Base-by-base conservation (phyloP, 1,139 yeast genomes). In the Lodderomyces margitis region DNA sequence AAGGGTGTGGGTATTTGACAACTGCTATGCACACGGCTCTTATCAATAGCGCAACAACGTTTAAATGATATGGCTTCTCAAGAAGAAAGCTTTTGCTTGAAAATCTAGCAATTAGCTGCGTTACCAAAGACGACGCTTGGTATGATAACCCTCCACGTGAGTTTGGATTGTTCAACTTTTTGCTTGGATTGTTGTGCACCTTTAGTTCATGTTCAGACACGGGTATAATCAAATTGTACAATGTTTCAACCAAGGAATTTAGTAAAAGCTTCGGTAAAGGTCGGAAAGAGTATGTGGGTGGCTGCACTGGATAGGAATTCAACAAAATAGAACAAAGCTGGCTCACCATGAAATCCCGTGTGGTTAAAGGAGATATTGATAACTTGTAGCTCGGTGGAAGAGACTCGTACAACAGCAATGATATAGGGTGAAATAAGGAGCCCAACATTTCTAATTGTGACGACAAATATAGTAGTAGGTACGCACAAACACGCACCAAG, bases 221-320 rank as follows among this genome's bases (percentile, higher is more conserved):
- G 14, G 77, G 62, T 0, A 85, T 78, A 10, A 83, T 62, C 39
- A 82, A 54, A 52, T 85, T 84, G 58, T 81, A 82, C 5, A 83
- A 54, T 32, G 76, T 65, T 53, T 83, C 86, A 36, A 75, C 73
- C 35, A 80, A 58, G 3, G 79, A 74, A 30, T 39, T 45, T 11
- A 52, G 36, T 4, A 46, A n/a, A 25, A 42, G 20, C 28, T 44
- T 46, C 15, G 51, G 46, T 9, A 42, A 21, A 3, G 43, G 41
- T 23, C 32, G 37, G 16, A 28, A 35, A n/a, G 27, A 31, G 20
- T 30, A 41, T 15, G 34, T 37, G 4, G 39, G 25, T 24, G 34
- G 27, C 12, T 41, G 37, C 3, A 25, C 5, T 14, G 30, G 38
- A 2, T 34, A 6, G 20, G 33, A 20, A 27, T 36, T 41, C 8